Base-by-base conservation (phyloP, 2,329 filamentous ascomycete species). In the Cladophialophora immunda region DNA sequence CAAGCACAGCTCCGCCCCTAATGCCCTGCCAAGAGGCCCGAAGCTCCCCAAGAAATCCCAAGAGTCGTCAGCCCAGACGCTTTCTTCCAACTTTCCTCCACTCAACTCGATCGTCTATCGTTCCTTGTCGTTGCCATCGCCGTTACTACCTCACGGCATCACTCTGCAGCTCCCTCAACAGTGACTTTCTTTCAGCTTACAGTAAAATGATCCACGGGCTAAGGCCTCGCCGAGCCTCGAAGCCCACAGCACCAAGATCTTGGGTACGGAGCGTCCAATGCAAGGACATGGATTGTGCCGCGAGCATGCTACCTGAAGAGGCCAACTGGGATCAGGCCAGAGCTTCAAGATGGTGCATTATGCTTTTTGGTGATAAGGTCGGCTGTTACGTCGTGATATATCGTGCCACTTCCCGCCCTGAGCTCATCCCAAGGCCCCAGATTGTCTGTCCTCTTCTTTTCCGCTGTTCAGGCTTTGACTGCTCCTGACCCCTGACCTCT, bases 51-150 rank as follows among this genome's bases (percentile, higher is more conserved):
- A 55, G 52, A 55, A 4, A 34, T 15, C 41, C 38, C 45, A 36
- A 61, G 19, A 27, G 13, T 50, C 58, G 58, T 61, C 58, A 61
- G 58, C 58, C 58, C 41, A 61, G 58, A 38, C 32, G 41, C 57
- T 27, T 59, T 38, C 25, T 50, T 19, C 15, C 38, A 36, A 30
- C 45, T 22, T 29, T 27, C 45, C 11, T 61, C 58, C 58, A 61
- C 29, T 54, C 45, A 27, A 57, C 55, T 38, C 32, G 4, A n/a
- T 36, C 55, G 4, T 52, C 15, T 27, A 22, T n/a, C 17, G 13
- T 29, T 38, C 29, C 25, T n/a, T 32, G 36, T 11, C 15, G 19
- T 19, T 58, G 34, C 56, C 47, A 25, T 41, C 34, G 45, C 58
- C 27, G 29, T 32, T 61, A 29, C 41, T 52, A 61, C 58, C 30